Evolutionary conservation across 257 asterid species (phyloP).

Genomic region (Coffea canephora): DNA sequence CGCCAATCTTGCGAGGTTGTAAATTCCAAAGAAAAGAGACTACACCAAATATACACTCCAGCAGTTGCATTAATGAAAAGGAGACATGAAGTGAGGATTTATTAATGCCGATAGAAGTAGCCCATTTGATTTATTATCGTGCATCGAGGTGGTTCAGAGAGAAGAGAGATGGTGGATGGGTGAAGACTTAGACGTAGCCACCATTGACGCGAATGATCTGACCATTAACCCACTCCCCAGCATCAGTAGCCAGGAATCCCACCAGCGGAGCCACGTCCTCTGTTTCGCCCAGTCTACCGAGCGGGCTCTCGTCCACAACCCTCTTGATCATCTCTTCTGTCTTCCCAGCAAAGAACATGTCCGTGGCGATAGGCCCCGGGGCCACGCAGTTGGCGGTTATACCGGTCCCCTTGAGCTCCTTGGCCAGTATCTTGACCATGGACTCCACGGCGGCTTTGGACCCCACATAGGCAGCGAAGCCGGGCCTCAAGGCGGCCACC

Average conservation of each 20-base stretch:
- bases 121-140: no score
- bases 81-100: no score
- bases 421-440: conserved; percentile 62
- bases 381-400: conserved; percentile 67
- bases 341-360: conserved; percentile 55
- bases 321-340: conserved; percentile 49
- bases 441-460: conserved; percentile 84
- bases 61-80: no score
- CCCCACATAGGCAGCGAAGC: conserved; percentile 56
- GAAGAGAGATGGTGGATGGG: no score
- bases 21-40: background rate
- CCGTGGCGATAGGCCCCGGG: conserved; percentile 69
- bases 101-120: no score
- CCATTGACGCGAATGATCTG: conserved; percentile 43
- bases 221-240: conserved; percentile 68
- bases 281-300: conserved; percentile 60
- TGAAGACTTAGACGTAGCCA: conserved; percentile 22
- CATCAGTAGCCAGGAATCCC: conserved; percentile 59
- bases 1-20: background rate
- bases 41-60: background rate
- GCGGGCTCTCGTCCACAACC: conserved; percentile 43
- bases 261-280: conserved; percentile 52
- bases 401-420: conserved; percentile 69
- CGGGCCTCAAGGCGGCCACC: conserved; percentile 47
- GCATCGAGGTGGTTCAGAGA: no score